phyloP scores from a whole-genome alignment of 1,284 basidiomycete genomes.

The Leccinum fuscescens region DNA sequence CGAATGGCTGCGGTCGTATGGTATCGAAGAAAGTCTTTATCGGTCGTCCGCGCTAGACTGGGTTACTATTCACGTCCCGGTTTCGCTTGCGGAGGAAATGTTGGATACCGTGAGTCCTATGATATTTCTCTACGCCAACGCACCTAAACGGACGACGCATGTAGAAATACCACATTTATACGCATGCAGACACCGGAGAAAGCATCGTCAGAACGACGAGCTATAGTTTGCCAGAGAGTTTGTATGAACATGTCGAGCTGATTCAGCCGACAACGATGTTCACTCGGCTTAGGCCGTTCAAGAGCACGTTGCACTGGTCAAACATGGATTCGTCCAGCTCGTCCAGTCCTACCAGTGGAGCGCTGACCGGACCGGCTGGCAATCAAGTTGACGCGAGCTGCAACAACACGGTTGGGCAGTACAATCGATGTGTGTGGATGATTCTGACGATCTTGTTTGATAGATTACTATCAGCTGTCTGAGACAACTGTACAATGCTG shows the following conservation, averaged over 20 bases:
- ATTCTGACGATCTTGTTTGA: background rate
- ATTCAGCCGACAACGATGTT: slow-evolving; percentile 78
- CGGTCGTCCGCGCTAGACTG: slow-evolving; percentile 68
- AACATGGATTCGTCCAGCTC: slow-evolving; percentile 1
- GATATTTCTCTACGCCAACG: background rate
- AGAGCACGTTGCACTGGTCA: slow-evolving; percentile 43
- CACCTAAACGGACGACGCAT: background rate
- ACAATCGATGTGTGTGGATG: slow-evolving; percentile 29
- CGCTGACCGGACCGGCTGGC: slow-evolving; percentile 33
- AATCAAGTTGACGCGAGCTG: slow-evolving; percentile 50
- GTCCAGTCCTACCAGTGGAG: slow-evolving; percentile 11
- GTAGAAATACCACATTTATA: slow-evolving; percentile 64
- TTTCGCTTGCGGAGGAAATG: slow-evolving; percentile 64
- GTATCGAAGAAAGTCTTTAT: slow-evolving; percentile 45
- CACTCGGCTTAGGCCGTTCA: slow-evolving; percentile 46
- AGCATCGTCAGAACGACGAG: slow-evolving; percentile 61
- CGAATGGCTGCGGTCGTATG: slow-evolving; percentile 62
- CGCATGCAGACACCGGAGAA: slow-evolving; percentile 51
- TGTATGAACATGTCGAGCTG: slow-evolving; percentile 66
- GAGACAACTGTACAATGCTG: slow-evolving; percentile 41
- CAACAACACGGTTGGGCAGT: slow-evolving; percentile 38
- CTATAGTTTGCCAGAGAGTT: slow-evolving; percentile 63
- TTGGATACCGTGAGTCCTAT: slow-evolving; percentile 55
- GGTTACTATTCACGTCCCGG: slow-evolving; percentile 59
- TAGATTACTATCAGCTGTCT: slow-evolving; percentile 44